Base-by-base conservation (phyloP, 768 basidiomycete species). In the Holtermanniella nyarrowii region DNA sequence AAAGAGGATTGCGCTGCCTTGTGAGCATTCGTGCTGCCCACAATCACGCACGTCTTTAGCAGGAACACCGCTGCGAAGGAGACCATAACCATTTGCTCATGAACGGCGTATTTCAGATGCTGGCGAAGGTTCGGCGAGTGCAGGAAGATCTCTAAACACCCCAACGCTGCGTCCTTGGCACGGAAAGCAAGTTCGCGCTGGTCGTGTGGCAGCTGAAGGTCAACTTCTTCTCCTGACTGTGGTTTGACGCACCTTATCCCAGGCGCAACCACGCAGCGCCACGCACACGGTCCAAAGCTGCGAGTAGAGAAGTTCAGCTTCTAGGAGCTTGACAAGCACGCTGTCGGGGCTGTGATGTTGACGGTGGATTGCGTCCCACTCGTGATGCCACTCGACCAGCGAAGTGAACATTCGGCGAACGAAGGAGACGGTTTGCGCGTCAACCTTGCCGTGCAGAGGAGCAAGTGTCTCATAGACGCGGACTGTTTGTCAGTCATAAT, bases 211-310 rank as follows among this genome's bases (percentile, higher is more conserved):
- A 95, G 88, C 56, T 63, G 48, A 31, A 18, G 13, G 26, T 48
- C 46, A 48, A 31, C 27, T 18, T 31, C 44, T 4, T 21, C 11
- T 46, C 23, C 7, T 16, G 7, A 7, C 10, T 16, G 31, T 16
- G 10, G 31, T 7, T 7, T 20, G 37, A 52, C 61, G 42, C 50
- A 63, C 62, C 72, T 89, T 90, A 65, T 95, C 89, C 90, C 89
- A 96, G 3, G 86, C 81, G 22, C 85, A 86, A 16, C 90, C 90
- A 53, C 90, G 80, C 43, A 96, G 75, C 12, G 88, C 88, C 21
- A 93, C 84, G 66, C 90, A 95, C 20, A 90, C 84, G 26, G 93
- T 79, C 90, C 90, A 95, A 3, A 96, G 77, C 69, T 93, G 91
- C 24, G 90, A 86, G 66, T 93, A 90, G 65, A 90, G 83, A 46